These are phyloP conservation scores for Ajuga chamaepitys DNA, from an alignment of 257 asterid species.

Conservation along the genomic window DNA sequence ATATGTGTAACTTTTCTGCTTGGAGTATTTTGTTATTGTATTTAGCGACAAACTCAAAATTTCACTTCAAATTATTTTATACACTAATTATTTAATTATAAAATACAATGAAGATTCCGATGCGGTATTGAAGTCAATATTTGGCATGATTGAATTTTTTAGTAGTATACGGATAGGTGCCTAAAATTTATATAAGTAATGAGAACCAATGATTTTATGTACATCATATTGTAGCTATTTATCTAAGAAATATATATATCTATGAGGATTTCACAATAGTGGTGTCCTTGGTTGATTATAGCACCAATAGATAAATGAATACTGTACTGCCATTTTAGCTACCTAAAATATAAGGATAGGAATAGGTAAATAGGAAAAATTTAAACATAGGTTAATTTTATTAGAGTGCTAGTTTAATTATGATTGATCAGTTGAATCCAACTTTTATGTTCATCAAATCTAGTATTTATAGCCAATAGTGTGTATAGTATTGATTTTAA, in stretches of 20 bases:
- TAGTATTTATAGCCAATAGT: too few species aligned
- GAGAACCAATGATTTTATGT: conserved; percentile 6
- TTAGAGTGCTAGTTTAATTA: not conserved
- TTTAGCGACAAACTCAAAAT: too few species aligned
- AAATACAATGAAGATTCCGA: too few species aligned
- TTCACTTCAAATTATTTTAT: too few species aligned
- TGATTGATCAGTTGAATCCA: too few species aligned
- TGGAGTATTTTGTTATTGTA: too few species aligned
- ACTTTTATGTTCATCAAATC: too few species aligned
- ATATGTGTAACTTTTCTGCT: too few species aligned
- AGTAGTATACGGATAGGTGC: not conserved
- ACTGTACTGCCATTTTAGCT: not conserved
- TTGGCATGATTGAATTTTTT: not conserved
- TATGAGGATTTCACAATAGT: not conserved
- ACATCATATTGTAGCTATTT: conserved; percentile 9
- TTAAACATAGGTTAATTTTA: not conserved
- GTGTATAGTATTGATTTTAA: too few species aligned
- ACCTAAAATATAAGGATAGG: conserved; percentile 3
- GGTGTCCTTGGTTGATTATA: conserved; percentile 5
- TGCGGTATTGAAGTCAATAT: not conserved
- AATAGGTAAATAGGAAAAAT: not conserved
- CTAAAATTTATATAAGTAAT: not conserved
- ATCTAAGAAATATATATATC: not conserved
- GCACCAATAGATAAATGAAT: not conserved
- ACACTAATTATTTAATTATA: too few species aligned